Percentiles rank a stretch among this genome's conserved stretches.
phyloP scores from a whole-genome alignment of 306 rosid genomes.

The Rubus idaeus region DNA sequence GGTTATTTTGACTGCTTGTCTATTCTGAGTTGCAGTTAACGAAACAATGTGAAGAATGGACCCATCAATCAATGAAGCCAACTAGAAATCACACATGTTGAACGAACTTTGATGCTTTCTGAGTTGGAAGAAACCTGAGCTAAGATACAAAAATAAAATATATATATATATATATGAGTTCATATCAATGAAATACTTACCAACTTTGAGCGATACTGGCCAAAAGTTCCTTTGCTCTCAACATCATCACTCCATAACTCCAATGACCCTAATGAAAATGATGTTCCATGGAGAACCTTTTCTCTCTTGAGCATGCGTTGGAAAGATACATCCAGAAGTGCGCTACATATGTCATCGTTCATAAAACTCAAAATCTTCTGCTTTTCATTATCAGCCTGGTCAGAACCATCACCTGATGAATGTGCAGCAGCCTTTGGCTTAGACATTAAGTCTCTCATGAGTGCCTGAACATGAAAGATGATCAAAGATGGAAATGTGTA shows the following conservation, averaged over 20 bases:
- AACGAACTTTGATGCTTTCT: not conserved
- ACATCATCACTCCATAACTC: conserved; percentile 94
- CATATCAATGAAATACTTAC: conserved; percentile 40
- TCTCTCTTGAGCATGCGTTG: conserved; percentile 86
- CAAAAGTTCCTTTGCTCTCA: conserved; percentile 83
- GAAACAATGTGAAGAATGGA: not conserved
- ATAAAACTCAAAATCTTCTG: conserved; percentile 53
- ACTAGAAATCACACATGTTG: not conserved
- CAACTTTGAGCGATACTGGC: conserved; percentile 90
- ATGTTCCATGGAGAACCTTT: conserved; percentile 58
- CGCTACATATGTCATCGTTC: conserved; percentile 62
- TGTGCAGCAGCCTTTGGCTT: conserved; percentile 60
- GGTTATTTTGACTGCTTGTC: not conserved
- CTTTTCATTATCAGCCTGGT: conserved; percentile 55
- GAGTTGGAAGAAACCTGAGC: conserved; percentile 7
- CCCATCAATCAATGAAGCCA: conserved; percentile 10
- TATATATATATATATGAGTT: not conserved
- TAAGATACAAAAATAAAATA: conserved; percentile 12
- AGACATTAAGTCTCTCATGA: conserved; percentile 81
- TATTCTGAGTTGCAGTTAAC: not conserved
- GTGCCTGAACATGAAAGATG: conserved; percentile 42
- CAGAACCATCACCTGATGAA: conserved; percentile 54
- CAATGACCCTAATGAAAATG: conserved; percentile 56
- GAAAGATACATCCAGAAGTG: conserved; percentile 75
- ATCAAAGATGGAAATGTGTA: conserved; percentile 25